Conservation (phyloP, 257 asterid species). For the Oldenlandia corymbosa region DNA sequence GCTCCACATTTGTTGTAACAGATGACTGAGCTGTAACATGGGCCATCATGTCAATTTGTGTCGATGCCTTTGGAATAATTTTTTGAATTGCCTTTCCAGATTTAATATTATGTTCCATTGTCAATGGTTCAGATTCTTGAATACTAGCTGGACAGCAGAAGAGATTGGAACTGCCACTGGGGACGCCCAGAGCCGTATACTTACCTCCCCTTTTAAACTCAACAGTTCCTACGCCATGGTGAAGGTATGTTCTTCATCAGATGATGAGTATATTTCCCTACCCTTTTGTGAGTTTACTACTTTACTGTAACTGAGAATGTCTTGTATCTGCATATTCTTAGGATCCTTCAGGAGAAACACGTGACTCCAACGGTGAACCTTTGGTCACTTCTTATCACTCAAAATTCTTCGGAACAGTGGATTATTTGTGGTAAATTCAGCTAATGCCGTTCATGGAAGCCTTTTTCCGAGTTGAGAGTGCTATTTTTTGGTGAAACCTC, state of each 20-base stretch:
- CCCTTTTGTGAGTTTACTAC: neutral
- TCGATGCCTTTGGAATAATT: neutral
- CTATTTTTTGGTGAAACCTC: neutral
- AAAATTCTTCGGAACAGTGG: constrained; percentile 40
- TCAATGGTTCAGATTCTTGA: constrained; percentile 26
- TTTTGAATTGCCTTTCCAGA: neutral
- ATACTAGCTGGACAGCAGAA: constrained; percentile 31
- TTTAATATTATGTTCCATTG: neutral
- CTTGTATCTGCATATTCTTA: constrained; percentile 13
- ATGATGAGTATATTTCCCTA: neutral
- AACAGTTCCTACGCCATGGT: constrained; percentile 33
- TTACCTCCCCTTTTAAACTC: constrained; percentile 29
- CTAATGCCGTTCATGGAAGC: neutral
- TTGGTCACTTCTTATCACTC: constrained; percentile 42
- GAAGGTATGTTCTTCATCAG: constrained; percentile 18
- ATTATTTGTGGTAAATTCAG: constrained; percentile 32
- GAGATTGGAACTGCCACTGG: constrained; percentile 34
- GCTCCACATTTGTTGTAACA: neutral
- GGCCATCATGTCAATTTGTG: neutral
- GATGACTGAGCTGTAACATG: neutral
- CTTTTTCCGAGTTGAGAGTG: neutral
- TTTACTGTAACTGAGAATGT: neutral
- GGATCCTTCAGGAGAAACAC: constrained; percentile 25
- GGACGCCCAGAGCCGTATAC: constrained; percentile 14
- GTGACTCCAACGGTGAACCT: constrained; percentile 30